phyloP scores from a whole-genome alignment of 2,329 filamentous ascomycete genomes.

The Penicillium rolfsii region DNA sequence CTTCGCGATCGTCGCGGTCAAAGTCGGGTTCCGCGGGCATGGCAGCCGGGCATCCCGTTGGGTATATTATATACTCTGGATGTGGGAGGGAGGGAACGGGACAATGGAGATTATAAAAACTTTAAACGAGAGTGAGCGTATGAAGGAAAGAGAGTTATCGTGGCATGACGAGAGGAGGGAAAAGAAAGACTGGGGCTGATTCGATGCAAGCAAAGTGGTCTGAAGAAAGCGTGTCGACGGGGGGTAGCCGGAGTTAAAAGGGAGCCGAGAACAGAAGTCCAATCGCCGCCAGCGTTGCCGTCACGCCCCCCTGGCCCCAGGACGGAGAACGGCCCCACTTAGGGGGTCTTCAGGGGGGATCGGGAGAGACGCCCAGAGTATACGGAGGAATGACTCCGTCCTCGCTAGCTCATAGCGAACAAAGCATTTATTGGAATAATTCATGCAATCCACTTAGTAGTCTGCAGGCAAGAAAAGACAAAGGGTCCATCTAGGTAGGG shows the following conservation, averaged over 20 bases:
- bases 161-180: background rate
- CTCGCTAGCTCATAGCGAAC: too few relatives aligned
- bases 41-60: constrained; percentile 26
- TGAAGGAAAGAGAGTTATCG: background rate
- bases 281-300: constrained; percentile 26
- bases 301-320: constrained; percentile 21
- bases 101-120: background rate
- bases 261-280: constrained; percentile 12
- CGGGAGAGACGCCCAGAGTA: too few relatives aligned
- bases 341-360: background rate
- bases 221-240: background rate
- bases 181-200: constrained; percentile 1
- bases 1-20: constrained; percentile 33
- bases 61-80: constrained; percentile 14
- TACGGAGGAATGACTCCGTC: too few relatives aligned
- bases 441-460: too few relatives aligned
- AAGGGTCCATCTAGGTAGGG: too few relatives aligned
- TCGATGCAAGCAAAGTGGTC: background rate
- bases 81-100: background rate
- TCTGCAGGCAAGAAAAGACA: too few relatives aligned
- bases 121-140: background rate
- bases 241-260: too few relatives aligned
- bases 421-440: too few relatives aligned
- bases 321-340: constrained; percentile 7
- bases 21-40: constrained; percentile 34